Conservation (phyloP, 768 basidiomycete species). For the Hortiboletus campestris region DNA sequence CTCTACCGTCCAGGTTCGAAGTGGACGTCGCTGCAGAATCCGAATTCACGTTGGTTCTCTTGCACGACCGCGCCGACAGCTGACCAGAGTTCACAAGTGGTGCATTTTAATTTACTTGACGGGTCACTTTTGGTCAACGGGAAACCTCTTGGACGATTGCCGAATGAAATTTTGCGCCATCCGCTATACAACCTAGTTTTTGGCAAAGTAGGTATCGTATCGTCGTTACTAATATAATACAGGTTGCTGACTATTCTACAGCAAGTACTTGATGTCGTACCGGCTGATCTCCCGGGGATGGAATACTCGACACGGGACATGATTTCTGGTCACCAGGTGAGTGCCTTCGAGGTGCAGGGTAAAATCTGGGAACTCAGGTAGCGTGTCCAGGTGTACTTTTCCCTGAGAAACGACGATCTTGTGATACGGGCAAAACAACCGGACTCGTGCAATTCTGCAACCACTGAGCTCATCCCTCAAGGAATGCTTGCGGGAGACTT, state of each 20-base stretch:
- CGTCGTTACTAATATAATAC: not conserved
- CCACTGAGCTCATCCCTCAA: slow-evolving; percentile 26
- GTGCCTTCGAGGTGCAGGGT: not conserved
- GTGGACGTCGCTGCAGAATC: slow-evolving; percentile 13
- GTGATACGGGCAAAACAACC: slow-evolving; percentile 16
- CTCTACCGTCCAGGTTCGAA: slow-evolving; percentile 23
- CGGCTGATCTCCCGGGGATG: slow-evolving; percentile 26
- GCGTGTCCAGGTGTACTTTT: slow-evolving; percentile 20
- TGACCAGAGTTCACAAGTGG: slow-evolving; percentile 17
- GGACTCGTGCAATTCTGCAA: not conserved
- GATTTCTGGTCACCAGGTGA: slow-evolving; percentile 20
- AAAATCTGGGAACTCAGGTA: not conserved
- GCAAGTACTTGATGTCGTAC: slow-evolving; percentile 23
- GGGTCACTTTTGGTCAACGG: slow-evolving; percentile 30
- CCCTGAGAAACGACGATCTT: slow-evolving; percentile 12
- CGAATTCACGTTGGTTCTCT: slow-evolving; percentile 24
- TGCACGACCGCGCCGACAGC: slow-evolving; percentile 11
- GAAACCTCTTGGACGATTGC: slow-evolving; percentile 24
- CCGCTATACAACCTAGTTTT: slow-evolving; percentile 22
- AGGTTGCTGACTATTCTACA: slow-evolving; percentile 2
- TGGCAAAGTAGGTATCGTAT: slow-evolving; percentile 16
- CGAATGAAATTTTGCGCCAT: slow-evolving; percentile 16
- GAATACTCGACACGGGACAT: slow-evolving; percentile 21
- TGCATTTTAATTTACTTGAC: slow-evolving; percentile 24
- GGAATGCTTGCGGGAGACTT: slow-evolving; percentile 24